Conservation (phyloP, 441 rosid species). For the Capsella rubella region DNA sequence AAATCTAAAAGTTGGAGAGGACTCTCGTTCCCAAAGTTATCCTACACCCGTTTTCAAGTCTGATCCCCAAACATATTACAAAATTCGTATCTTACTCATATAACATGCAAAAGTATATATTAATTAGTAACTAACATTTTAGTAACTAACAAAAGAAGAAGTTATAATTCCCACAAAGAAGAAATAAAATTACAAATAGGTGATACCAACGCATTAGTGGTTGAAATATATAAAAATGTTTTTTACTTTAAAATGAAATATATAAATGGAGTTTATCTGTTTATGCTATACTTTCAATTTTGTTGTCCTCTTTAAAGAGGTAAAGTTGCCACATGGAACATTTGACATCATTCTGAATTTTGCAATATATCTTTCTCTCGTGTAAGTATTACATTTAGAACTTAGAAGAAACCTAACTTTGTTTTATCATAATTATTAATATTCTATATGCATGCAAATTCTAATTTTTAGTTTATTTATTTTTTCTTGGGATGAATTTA, state of each 20-base stretch:
- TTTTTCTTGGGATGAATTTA: too few species aligned
- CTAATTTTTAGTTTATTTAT: background rate
- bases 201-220: background rate
- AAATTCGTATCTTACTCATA: too few species aligned
- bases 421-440: background rate
- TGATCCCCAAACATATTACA: background rate
- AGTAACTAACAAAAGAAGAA: background rate
- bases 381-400: slow-evolving; percentile 15
- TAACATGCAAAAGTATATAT: too few species aligned
- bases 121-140: too few species aligned
- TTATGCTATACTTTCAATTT: background rate
- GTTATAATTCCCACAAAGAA: background rate
- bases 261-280: background rate
- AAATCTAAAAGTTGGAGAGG: background rate
- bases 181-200: background rate
- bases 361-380: background rate
- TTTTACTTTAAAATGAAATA: too few species aligned
- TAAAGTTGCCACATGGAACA: slow-evolving; percentile 32
- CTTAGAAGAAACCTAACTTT: slow-evolving; percentile 13
- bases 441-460: background rate
- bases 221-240: too few species aligned
- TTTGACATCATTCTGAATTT: background rate
- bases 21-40: slow-evolving; percentile 6
- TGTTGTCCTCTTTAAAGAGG: slow-evolving; percentile 26
- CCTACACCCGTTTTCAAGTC: background rate